Evolutionary conservation across 495 filamentous ascomycete genomes (phyloP).

Genomic region (Filosporella fistucella): DNA sequence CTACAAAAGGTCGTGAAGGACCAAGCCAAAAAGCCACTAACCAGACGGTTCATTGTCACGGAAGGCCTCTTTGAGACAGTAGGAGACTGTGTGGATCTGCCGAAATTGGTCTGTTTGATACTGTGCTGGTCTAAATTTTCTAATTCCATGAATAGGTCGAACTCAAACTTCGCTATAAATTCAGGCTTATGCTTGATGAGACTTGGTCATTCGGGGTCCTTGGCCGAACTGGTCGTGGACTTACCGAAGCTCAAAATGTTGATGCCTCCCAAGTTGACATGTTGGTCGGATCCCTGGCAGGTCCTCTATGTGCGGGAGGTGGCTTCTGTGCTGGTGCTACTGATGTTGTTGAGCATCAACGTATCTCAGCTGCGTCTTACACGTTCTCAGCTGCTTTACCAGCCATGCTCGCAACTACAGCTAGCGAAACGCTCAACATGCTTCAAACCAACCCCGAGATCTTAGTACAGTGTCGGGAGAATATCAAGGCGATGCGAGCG

Average conservation of each 20-base stretch:
- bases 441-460: slow-evolving; percentile 81
- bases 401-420: slow-evolving; percentile 90
- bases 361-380: slow-evolving; percentile 83
- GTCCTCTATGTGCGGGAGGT: slow-evolving; percentile 84
- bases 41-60: slow-evolving; percentile 91
- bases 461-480: slow-evolving; percentile 70
- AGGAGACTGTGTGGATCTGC: slow-evolving; percentile 81
- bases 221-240: slow-evolving; percentile 81
- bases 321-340: slow-evolving; percentile 90
- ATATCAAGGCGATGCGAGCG: slow-evolving; percentile 72
- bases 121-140: slow-evolving; percentile 10
- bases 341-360: slow-evolving; percentile 93
- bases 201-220: slow-evolving; percentile 95
- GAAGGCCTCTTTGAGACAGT: slow-evolving; percentile 91
- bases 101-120: slow-evolving; percentile 65
- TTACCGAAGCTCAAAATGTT: slow-evolving; percentile 95
- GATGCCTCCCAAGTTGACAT: slow-evolving; percentile 89
- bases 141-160: slow-evolving; percentile 55
- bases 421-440: slow-evolving; percentile 79
- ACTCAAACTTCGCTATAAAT: slow-evolving; percentile 91
- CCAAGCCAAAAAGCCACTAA: slow-evolving; percentile 79
- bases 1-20: slow-evolving; percentile 82
- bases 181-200: slow-evolving; percentile 94
- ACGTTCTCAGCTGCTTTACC: slow-evolving; percentile 94
- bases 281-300: slow-evolving; percentile 90